Evolutionary conservation across 768 basidiomycete genomes (phyloP).

Genomic region (Cantharellus anzutake): DNA sequence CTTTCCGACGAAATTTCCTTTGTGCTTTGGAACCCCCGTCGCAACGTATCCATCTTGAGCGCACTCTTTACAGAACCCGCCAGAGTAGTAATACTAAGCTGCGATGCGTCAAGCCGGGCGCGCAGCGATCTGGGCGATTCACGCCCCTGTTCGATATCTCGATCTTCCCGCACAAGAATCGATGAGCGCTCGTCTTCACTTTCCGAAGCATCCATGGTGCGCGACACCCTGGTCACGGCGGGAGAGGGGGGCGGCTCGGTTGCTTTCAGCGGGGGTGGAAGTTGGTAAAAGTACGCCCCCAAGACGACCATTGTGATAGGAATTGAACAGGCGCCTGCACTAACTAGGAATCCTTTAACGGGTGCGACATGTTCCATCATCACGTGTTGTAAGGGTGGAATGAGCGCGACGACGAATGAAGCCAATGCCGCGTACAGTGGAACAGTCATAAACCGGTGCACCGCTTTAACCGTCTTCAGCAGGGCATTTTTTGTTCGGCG

Average conservation of each 20-base stretch:
- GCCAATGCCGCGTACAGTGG: slow-evolving; percentile 66
- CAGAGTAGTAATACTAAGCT: slow-evolving; percentile 11
- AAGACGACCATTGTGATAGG: slow-evolving; percentile 83
- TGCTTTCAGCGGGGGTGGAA: not conserved
- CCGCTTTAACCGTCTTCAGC: not conserved
- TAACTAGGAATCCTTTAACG: slow-evolving; percentile 44
- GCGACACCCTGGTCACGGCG: slow-evolving; percentile 4
- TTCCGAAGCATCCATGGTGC: not conserved
- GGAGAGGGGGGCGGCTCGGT: slow-evolving; percentile 16
- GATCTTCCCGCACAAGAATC: not conserved
- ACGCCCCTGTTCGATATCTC: not conserved
- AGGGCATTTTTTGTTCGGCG: slow-evolving; percentile 8
- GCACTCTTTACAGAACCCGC: slow-evolving; percentile 26
- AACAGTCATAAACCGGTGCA: slow-evolving; percentile 60
- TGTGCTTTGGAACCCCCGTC: slow-evolving; percentile 9
- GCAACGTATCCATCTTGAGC: slow-evolving; percentile 18
- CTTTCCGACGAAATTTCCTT: slow-evolving; percentile 6
- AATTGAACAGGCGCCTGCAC: slow-evolving; percentile 60
- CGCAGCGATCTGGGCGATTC: not conserved
- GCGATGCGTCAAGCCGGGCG: not conserved
- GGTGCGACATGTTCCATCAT: slow-evolving; percentile 46
- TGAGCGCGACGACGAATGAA: slow-evolving; percentile 59
- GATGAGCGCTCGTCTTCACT: not conserved
- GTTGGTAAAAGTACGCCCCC: slow-evolving; percentile 64
- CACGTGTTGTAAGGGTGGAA: slow-evolving; percentile 51